phyloP scores from a whole-genome alignment of 257 asterid genomes.

The Solanum ahanhuiri region DNA sequence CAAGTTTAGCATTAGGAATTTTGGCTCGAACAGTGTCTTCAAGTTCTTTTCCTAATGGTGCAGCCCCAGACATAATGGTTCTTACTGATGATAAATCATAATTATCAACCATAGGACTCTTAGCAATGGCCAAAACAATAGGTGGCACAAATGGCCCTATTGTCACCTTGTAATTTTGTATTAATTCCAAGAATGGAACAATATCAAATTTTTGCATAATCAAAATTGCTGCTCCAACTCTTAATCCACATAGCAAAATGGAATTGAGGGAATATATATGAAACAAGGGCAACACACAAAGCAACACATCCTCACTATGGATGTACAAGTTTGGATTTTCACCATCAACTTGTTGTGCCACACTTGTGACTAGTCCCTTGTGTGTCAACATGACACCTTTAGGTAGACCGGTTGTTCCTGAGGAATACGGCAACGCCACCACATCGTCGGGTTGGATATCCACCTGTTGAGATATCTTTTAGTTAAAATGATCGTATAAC shows the following conservation, averaged over 20 bases:
- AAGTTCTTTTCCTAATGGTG: constrained; percentile 94
- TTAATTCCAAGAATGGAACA: constrained; percentile 53
- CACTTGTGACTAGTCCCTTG: constrained; percentile 73
- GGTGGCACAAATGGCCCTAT: constrained; percentile 95
- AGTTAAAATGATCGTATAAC: background rate
- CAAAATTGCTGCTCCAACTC: constrained; percentile 81
- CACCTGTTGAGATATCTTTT: background rate
- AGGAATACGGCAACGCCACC: constrained; percentile 90
- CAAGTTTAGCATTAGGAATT: constrained; percentile 77
- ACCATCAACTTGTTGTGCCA: constrained; percentile 93
- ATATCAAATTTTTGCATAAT: constrained; percentile 82
- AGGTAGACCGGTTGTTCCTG: constrained; percentile 94
- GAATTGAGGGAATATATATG: constrained; percentile 78
- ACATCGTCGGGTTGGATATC: constrained; percentile 49
- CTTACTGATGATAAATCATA: constrained; percentile 74
- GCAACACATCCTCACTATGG: constrained; percentile 61
- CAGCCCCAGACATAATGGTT: constrained; percentile 93
- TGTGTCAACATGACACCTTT: constrained; percentile 97
- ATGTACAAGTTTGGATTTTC: constrained; percentile 76
- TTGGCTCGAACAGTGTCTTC: constrained; percentile 77
- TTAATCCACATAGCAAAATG: constrained; percentile 66
- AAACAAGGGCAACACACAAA: constrained; percentile 73
- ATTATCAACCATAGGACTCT: constrained; percentile 61
- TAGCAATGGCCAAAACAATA: constrained; percentile 62
- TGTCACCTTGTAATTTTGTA: constrained; percentile 68